Conservation (phyloP, 495 filamentous ascomycete genomes). For the Coniosporium apollinis region DNA sequence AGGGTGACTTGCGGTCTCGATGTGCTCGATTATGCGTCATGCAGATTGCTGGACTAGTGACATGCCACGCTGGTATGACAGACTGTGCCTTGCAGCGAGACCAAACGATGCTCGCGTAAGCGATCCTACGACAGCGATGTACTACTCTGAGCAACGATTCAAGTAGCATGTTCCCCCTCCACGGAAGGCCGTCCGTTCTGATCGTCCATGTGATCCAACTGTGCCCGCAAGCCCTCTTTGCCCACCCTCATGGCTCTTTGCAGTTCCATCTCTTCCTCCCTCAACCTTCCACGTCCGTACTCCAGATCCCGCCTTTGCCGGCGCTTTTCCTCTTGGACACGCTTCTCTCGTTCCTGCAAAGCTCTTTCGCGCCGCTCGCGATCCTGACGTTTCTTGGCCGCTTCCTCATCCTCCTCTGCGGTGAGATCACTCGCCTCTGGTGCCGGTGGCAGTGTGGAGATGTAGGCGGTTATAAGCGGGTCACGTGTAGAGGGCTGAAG, state of each 20-base stretch:
- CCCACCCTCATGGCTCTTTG: slow-evolving; percentile 61
- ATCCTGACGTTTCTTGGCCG: slow-evolving; percentile 43
- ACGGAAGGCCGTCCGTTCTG: no score
- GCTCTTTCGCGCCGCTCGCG: slow-evolving; percentile 55
- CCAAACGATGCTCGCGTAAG: no score
- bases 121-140: no score
- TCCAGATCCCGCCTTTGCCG: slow-evolving; percentile 46
- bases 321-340: slow-evolving; percentile 59
- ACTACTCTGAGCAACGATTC: no score
- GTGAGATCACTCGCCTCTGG: slow-evolving; percentile 35
- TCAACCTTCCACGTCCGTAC: slow-evolving; percentile 46
- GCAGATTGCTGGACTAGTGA: no score
- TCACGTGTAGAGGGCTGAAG: slow-evolving; percentile 52
- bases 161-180: no score
- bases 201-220: slow-evolving; percentile 4
- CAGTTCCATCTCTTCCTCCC: slow-evolving; percentile 64
- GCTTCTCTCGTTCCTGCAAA: slow-evolving; percentile 53
- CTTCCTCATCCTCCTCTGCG: slow-evolving; percentile 42
- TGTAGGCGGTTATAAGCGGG: slow-evolving; percentile 56
- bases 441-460: slow-evolving; percentile 51
- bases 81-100: no score
- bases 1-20: no score
- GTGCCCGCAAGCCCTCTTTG: slow-evolving; percentile 39
- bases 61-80: no score
- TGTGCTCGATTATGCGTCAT: no score